phyloP scores from a whole-genome alignment of 2,329 filamentous ascomycete genomes.

The Elsinoe perseae region DNA sequence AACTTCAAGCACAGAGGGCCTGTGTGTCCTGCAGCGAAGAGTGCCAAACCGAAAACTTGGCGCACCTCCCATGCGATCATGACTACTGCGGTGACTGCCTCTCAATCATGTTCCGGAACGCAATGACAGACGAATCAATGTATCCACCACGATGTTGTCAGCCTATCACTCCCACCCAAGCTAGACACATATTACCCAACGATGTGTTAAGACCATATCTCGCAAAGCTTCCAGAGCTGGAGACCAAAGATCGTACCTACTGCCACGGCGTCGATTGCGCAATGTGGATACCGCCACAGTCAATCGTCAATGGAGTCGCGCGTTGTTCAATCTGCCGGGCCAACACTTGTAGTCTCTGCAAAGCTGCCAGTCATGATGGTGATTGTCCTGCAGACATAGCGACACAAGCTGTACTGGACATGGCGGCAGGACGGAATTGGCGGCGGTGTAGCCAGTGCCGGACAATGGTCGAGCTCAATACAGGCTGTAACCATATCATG shows the following conservation, averaged over 20 bases:
- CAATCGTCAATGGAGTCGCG: slow-evolving; percentile 30
- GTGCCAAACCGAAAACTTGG: background rate
- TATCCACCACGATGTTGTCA: slow-evolving; percentile 51
- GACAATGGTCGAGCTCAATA: slow-evolving; percentile 41
- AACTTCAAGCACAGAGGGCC: background rate
- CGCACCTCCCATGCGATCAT: background rate
- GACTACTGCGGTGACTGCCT: slow-evolving; percentile 46
- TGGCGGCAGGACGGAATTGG: slow-evolving; percentile 43
- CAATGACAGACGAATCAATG: slow-evolving; percentile 41
- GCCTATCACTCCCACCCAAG: slow-evolving; percentile 32
- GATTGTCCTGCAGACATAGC: slow-evolving; percentile 17
- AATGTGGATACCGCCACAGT: slow-evolving; percentile 35
- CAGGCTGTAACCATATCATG: slow-evolving; percentile 52
- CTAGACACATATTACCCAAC: slow-evolving; percentile 30
- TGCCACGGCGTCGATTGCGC: slow-evolving; percentile 41
- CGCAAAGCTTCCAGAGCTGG: slow-evolving; percentile 42
- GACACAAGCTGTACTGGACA: slow-evolving; percentile 29
- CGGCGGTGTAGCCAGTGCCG: slow-evolving; percentile 43
- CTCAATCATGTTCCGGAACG: slow-evolving; percentile 34
- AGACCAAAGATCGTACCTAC: slow-evolving; percentile 42
- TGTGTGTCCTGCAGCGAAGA: background rate
- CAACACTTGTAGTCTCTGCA: slow-evolving; percentile 46
- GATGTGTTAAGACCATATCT: slow-evolving; percentile 32
- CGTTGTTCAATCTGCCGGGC: slow-evolving; percentile 37
- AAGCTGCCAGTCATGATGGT: slow-evolving; percentile 23